phyloP scores from a whole-genome alignment of 2,329 filamentous ascomycete species.

The Xylariales sp. region DNA sequence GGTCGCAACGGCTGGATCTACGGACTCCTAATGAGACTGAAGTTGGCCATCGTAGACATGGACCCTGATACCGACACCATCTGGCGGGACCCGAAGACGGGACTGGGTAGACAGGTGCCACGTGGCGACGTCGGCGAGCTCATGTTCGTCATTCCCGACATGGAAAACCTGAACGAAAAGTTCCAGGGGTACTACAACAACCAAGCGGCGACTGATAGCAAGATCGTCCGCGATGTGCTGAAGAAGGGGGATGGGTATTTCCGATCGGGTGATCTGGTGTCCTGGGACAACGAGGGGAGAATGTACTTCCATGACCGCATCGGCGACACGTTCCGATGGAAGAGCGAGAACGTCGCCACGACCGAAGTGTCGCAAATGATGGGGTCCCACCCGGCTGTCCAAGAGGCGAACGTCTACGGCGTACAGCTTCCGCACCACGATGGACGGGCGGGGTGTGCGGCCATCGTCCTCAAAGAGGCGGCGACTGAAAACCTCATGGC shows the following conservation, averaged over 20 bases:
- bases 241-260: slow-evolving; percentile 76
- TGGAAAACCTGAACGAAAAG: slow-evolving; percentile 50
- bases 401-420: slow-evolving; percentile 83
- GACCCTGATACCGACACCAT: slow-evolving; percentile 69
- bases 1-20: slow-evolving; percentile 66
- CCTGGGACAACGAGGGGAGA: slow-evolving; percentile 65
- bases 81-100: slow-evolving; percentile 61
- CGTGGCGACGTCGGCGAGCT: slow-evolving; percentile 69
- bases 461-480: slow-evolving; percentile 53
- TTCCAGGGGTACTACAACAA: slow-evolving; percentile 86
- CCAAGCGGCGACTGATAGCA: slow-evolving; percentile 62
- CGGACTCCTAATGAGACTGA: slow-evolving; percentile 45
- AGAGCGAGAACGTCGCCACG: slow-evolving; percentile 79
- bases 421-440: slow-evolving; percentile 76
- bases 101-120: slow-evolving; percentile 58
- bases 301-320: slow-evolving; percentile 79
- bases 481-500: slow-evolving; percentile 42
- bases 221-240: slow-evolving; percentile 71
- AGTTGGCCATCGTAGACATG: slow-evolving; percentile 59
- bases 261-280: slow-evolving; percentile 76
- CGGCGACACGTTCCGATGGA: slow-evolving; percentile 75
- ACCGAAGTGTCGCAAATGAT: slow-evolving; percentile 76
- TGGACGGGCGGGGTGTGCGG: slow-evolving; percentile 77
- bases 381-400: slow-evolving; percentile 59
- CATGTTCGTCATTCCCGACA: slow-evolving; percentile 67